Evolutionary conservation across 2,329 filamentous ascomycete species (phyloP), one percentile per base, ranked within the genome.

Genomic region (Furcasterigmium furcatum): DNA sequence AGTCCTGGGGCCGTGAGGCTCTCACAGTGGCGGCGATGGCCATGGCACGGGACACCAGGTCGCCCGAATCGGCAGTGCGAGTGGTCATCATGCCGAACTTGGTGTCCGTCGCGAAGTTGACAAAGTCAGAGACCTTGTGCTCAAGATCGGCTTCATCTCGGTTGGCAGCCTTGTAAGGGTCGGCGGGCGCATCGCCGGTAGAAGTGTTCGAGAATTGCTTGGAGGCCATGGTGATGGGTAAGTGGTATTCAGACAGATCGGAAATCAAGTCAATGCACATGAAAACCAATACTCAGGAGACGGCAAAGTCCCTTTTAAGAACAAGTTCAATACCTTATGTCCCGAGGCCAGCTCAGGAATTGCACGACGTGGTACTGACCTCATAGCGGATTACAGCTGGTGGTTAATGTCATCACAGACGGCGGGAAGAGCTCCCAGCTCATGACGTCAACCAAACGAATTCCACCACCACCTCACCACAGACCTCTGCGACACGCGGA

Each of bases 81-180:
- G 91, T 95, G 9, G 90, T 94, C 82, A 95, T 84, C 85, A 95
- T 88, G 65, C 87, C 88, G 62, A 90, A 95, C 69, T 95, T 95
- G 72, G 77, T 79, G 51, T 76, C 74, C 30, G 79, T 75, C 60
- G 88, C 79, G 65, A 95, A 95, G 13, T 73, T 70, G 56, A 76
- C 72, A 32, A 95, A 77, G 48, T 87, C 88, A 48, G 86, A 77
- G 51, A 95, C 74, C 72, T 95, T 95, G 52, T 88, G 79, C 55
- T 87, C 79, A 27, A 90, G 67, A 4, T 82, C 73, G 14, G 76
- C 71, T 1, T 80, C 70, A 38, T 90, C 77, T 47, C 82, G 73
- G 69, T 88, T 91, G 68, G 84, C 80, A 47, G 73, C 68, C 61
- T 82, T 90, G 74, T 95, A 95, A 2, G 88, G 88, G 67, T 94